Conservation (phyloP, 768 basidiomycete species). For the Zangia roseola region DNA sequence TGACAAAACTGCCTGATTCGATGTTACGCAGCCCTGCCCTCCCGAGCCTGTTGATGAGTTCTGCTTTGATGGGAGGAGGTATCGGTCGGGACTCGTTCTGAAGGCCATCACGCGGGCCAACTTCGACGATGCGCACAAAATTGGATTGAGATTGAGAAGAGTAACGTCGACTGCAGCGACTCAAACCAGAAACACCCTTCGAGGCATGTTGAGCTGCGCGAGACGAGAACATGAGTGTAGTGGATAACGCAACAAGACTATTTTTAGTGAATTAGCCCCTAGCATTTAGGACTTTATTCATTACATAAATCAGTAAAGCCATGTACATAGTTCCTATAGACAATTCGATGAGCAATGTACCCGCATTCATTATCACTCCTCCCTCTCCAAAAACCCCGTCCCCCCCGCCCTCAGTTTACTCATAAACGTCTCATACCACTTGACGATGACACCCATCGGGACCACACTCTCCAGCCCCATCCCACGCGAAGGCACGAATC, state of each 20-base stretch:
- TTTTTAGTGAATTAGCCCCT: conserved; percentile 8
- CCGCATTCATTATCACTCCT: conserved; percentile 1
- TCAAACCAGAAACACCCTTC: background rate
- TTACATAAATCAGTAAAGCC: too few species aligned
- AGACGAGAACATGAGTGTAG: conserved; percentile 12
- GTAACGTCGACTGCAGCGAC: background rate
- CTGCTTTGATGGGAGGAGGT: conserved; percentile 70
- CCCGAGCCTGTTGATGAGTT: conserved; percentile 74
- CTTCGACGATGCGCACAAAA: conserved; percentile 68
- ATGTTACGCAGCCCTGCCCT: conserved; percentile 66
- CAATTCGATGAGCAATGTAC: too few species aligned
- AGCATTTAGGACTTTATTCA: too few species aligned
- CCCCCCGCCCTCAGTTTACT: conserved; percentile 59
- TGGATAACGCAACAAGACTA: too few species aligned
- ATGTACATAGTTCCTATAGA: too few species aligned
- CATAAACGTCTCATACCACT: conserved; percentile 71
- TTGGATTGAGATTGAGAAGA: conserved; percentile 19
- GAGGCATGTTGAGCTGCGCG: conserved; percentile 2
- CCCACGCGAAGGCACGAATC: conserved; percentile 50
- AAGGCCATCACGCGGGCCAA: conserved; percentile 87
- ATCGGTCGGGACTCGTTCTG: conserved; percentile 84
- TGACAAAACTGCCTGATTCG: conserved; percentile 89
- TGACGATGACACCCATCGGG: conserved; percentile 60
- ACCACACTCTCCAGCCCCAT: conserved; percentile 52
- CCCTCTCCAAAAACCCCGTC: conserved; percentile 57